Percentiles rank a stretch among this genome's conserved stretches.
These are phyloP conservation scores for Erodium moschatum DNA, from an alignment of 441 rosid genomes.

Conservation along the genomic window DNA sequence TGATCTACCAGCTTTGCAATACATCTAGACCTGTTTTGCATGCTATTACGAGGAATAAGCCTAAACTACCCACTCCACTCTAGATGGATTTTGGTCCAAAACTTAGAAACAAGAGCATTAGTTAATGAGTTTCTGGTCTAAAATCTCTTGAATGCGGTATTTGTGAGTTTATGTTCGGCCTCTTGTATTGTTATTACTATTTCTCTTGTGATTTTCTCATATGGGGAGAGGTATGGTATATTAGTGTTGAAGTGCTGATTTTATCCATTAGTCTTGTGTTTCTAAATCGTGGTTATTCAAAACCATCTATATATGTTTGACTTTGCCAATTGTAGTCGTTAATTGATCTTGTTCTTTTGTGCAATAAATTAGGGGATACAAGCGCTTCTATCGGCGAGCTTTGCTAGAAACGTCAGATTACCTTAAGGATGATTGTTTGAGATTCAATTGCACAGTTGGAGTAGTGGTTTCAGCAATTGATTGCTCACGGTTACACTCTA, in stretches of 20 bases:
- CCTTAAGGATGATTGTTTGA: conserved; percentile 57
- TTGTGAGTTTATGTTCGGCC: no score
- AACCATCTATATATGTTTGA: background rate
- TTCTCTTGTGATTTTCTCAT: no score
- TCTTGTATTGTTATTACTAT: no score
- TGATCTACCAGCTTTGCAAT: background rate
- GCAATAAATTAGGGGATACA: conserved; percentile 67
- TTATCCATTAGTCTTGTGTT: background rate
- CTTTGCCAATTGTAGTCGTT: background rate
- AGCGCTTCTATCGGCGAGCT: conserved; percentile 68
- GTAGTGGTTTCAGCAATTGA: conserved; percentile 84
- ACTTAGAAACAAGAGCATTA: no score
- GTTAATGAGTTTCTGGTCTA: no score
- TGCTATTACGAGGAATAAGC: background rate
- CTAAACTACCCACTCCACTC: background rate
- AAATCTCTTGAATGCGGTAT: no score
- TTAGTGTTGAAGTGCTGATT: background rate
- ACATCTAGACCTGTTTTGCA: background rate
- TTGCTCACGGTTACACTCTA: conserved; percentile 66
- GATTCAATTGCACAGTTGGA: conserved; percentile 76
- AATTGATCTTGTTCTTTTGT: background rate
- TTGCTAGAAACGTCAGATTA: conserved; percentile 32
- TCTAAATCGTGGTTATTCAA: background rate
- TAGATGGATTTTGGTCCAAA: background rate
- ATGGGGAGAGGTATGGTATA: no score